Evolutionary conservation across 2,329 filamentous ascomycete genomes (phyloP).

Genomic region (Trichoderma breve): DNA sequence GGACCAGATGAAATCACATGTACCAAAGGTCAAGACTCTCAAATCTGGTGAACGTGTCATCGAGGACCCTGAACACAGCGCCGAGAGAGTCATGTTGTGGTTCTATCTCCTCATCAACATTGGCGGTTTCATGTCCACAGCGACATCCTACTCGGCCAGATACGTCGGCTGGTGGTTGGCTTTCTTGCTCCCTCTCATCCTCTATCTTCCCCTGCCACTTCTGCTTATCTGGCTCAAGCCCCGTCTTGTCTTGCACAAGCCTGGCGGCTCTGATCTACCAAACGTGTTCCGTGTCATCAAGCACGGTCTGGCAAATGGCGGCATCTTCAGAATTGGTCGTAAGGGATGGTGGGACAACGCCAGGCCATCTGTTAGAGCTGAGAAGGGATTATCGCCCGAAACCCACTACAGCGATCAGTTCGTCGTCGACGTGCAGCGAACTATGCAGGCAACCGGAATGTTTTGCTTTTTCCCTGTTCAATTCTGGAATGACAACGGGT

Average conservation of each 20-base stretch:
- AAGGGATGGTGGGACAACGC: not conserved
- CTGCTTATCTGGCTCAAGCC: constrained; percentile 33
- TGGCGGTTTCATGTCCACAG: constrained; percentile 51
- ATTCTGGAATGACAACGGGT: constrained; percentile 39
- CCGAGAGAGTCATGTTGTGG: constrained; percentile 66
- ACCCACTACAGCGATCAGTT: constrained; percentile 54
- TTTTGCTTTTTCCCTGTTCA: constrained; percentile 42
- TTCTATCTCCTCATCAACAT: constrained; percentile 57
- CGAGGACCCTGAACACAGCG: constrained; percentile 64
- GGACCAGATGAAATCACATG: constrained; percentile 61
- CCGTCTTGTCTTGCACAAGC: constrained; percentile 37
- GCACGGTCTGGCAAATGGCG: not conserved
- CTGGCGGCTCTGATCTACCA: constrained; percentile 28
- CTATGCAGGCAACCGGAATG: constrained; percentile 41
- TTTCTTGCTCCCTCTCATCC: constrained; percentile 46
- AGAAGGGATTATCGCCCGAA: not conserved
- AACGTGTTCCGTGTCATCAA: not conserved
- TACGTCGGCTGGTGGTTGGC: constrained; percentile 52
- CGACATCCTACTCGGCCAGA: constrained; percentile 52
- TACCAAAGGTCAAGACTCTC: constrained; percentile 33
- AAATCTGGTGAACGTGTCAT: constrained; percentile 42
- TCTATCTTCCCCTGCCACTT: constrained; percentile 38
- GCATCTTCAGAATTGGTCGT: not conserved
- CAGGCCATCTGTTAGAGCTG: not conserved
- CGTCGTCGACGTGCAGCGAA: constrained; percentile 63